phyloP scores from a whole-genome alignment of 768 basidiomycete genomes.

The Russula sp. region DNA sequence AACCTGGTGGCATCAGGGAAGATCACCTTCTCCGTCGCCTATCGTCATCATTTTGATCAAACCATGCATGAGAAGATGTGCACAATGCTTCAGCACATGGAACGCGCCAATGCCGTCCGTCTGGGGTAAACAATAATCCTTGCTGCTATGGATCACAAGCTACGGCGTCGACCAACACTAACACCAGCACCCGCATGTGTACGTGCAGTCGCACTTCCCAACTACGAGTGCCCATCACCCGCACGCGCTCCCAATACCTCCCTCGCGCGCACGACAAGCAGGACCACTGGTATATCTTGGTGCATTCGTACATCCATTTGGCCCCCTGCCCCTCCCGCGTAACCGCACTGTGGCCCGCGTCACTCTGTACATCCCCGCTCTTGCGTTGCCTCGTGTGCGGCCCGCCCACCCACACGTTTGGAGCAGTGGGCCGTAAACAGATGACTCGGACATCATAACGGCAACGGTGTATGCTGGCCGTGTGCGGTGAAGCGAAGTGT shows the following conservation, averaged over 20 bases:
- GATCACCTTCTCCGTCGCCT: too few species aligned
- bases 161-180: conserved; percentile 6
- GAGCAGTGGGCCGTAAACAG: conserved; percentile 66
- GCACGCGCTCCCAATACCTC: background rate
- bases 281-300: conserved; percentile 38
- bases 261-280: conserved; percentile 21
- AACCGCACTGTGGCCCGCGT: conserved; percentile 30
- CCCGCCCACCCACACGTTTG: conserved; percentile 56
- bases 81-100: too few species aligned
- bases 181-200: conserved; percentile 25
- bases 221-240: background rate
- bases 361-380: conserved; percentile 54
- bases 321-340: conserved; percentile 49
- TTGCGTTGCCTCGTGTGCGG: conserved; percentile 50
- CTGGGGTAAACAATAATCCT: too few species aligned
- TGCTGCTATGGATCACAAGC: too few species aligned
- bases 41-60: too few species aligned
- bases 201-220: conserved; percentile 16
- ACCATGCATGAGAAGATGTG: too few species aligned
- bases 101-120: too few species aligned
- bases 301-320: conserved; percentile 50
- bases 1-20: too few species aligned
- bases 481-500: conserved; percentile 39
- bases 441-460: conserved; percentile 67
- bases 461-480: conserved; percentile 64